phyloP scores from a whole-genome alignment of 2,329 filamentous ascomycete genomes.

The Shiraia bambusicola region DNA sequence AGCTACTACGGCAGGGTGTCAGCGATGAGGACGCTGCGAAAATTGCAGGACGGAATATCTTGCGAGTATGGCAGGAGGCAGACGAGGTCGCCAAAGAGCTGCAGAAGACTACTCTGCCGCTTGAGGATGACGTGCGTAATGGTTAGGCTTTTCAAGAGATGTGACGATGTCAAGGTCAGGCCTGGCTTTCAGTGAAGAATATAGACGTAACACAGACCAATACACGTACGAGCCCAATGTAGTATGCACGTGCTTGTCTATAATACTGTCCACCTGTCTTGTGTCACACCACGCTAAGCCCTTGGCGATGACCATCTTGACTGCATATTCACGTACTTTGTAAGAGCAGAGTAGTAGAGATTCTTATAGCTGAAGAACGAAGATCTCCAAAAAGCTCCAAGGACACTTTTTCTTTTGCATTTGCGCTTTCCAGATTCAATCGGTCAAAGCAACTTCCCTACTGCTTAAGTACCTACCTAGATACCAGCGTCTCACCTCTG shows the following conservation, averaged over 20 bases:
- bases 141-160: constrained; percentile 15
- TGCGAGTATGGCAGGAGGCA: constrained; percentile 66
- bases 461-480: neutral
- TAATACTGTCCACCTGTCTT: constrained; percentile 1
- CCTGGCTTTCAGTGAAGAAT: no score
- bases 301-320: constrained; percentile 12
- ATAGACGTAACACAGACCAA: no score
- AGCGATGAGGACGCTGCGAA: constrained; percentile 72
- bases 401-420: no score
- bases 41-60: constrained; percentile 75
- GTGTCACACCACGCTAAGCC: constrained; percentile 25
- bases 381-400: neutral
- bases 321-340: constrained; percentile 1
- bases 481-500: no score
- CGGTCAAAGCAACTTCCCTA: neutral
- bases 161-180: neutral
- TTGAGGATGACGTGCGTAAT: constrained; percentile 47
- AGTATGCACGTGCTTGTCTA: neutral
- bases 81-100: constrained; percentile 3
- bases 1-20: constrained; percentile 71
- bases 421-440: neutral
- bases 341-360: neutral
- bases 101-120: constrained; percentile 36
- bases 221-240: no score
- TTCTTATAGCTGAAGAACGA: constrained; percentile 7